Evolutionary conservation across 805 yeast genomes (phyloP), one percentile per base, ranked within the genome.

Genomic region (Saitoella complicata): DNA sequence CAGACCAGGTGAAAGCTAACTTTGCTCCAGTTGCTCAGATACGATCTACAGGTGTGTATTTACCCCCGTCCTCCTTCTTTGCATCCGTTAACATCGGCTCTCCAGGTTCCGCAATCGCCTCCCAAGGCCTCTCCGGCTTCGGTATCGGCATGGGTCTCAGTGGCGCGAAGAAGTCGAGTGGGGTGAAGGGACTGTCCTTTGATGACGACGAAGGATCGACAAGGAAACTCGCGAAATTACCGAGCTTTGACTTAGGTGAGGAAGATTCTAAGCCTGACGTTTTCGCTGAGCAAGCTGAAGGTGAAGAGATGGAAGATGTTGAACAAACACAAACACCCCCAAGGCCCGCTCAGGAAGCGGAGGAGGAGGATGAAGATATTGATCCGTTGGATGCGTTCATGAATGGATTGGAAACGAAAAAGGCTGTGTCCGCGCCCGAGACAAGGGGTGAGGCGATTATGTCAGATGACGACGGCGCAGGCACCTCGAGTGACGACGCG

Each of bases 191-290:
- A 38, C 21, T 34, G n/a, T 35, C 34, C 1, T 34, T 29, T 3
- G 39, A 32, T 37, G 42, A 31, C 12, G 43, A 41, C 21, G 43
- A 41, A 6, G 43, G 12, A 39, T 11, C 10, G 13, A 41, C 32
- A 40, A 11, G 62, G 59, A 37, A 60, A 70, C 39, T 64, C 62
- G 39, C 57, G 59, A 48, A 64, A 69, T 46, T 54, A 73, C 0
- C 72, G 69, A 45, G 74, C 71, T 30, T 75, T 79, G 78, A 73
- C 71, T 56, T 62, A 57, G 59, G 67, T 64, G 51, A 65, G 61
- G 46, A 53, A 50, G 40, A 61, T 54, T 52, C 55, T 51, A 46
- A 56, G 45, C 38, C 63, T 58, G 7, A 46, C 45, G 11, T 43
- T 45, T 43, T 35, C 30, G n/a, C 34, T 11, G 41, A 13, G 11